Conservation (phyloP, 1,284 basidiomycete genomes). For the Tilletia setariae region DNA sequence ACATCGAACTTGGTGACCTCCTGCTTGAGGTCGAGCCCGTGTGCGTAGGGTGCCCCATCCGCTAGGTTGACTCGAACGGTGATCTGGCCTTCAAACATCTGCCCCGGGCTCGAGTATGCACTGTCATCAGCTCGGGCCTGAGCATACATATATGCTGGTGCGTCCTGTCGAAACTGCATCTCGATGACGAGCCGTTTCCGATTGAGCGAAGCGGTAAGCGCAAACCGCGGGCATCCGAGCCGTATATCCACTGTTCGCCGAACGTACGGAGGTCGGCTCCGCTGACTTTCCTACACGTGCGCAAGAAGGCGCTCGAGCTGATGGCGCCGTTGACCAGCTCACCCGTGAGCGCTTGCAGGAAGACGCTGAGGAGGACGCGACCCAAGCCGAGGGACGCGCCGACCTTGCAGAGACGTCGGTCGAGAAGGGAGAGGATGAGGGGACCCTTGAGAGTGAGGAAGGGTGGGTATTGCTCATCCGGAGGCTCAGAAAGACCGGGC, state of each 20-base stretch:
- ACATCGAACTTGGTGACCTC: constrained; percentile 89
- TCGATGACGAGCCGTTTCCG: constrained; percentile 98
- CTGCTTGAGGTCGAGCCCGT: constrained; percentile 83
- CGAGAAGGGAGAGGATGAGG: constrained; percentile 89
- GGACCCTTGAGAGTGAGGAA: constrained; percentile 96
- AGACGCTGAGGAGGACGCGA: too few species aligned
- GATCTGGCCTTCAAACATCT: constrained; percentile 71
- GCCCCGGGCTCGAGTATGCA: constrained; percentile 56
- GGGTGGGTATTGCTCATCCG: constrained; percentile 43
- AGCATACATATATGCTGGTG: constrained; percentile 64
- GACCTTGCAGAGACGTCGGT: constrained; percentile 86
- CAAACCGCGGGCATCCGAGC: too few species aligned
- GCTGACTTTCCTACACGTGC: too few species aligned
- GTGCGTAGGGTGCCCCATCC: constrained; percentile 98
- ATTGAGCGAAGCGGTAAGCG: too few species aligned
- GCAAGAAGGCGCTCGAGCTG: too few species aligned
- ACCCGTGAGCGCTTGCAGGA: too few species aligned
- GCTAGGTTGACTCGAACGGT: constrained; percentile 99
- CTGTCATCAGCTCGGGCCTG: constrained; percentile 43
- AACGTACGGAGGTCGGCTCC: too few species aligned
- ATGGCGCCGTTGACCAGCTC: too few species aligned
- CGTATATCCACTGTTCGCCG: too few species aligned
- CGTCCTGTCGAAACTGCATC: constrained; percentile 84
- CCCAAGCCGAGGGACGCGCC: constrained; percentile 89
- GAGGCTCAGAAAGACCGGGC: constrained; percentile 74